Base-by-base conservation (phyloP, 129 eudicot species). In the Glebionis coronaria region DNA sequence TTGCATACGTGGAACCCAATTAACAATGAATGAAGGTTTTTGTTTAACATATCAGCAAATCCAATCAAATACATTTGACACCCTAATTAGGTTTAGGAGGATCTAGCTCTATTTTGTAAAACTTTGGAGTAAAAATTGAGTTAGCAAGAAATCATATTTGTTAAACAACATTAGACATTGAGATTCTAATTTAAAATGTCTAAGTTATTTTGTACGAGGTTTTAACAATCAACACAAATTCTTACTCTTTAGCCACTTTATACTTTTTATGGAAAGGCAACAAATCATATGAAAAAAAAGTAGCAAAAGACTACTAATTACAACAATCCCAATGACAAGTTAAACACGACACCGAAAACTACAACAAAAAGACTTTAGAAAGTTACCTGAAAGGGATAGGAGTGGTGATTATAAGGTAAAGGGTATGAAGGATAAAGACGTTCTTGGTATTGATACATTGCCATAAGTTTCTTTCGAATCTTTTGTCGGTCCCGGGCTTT, bases 401-500 rank as follows among this genome's bases (percentile, higher is more conserved):
- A 44, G 63, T 42, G 50, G 23, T 46, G 76, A 63, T 76, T 45
- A 69, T 56, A 69, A 63, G 53, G 14, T 53, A 63, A 18, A 25
- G 27, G 56, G 29, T 56, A 59, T 16, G 77, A 79, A 25, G 76
- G 67, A 25, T 25, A 23, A 21, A 71, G 70, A 10, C 63, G 81
- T 53, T 35, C 42, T 35, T 82, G 81, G n/a, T 65, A 81, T 35
- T 80, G 86, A 44, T 75, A 71, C 46, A 63, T 69, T 20, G 56
- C 77, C 72, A 65, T 45, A n/a, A 85, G 80, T 76, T 72, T 87
- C 82, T 78, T 84, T 58, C 90, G 66, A 53, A 84, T 76, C 68
- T 91, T 91, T 62, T 88, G 97, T n/a, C 96, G 77, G 19, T 91
- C 96, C 45, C 97, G 75, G 23, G 97, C 97, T 71, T 91, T 91